Evolutionary conservation across 169 alveolate species (phyloP).

Genomic region (Cryptosporidium meleagridis): DNA sequence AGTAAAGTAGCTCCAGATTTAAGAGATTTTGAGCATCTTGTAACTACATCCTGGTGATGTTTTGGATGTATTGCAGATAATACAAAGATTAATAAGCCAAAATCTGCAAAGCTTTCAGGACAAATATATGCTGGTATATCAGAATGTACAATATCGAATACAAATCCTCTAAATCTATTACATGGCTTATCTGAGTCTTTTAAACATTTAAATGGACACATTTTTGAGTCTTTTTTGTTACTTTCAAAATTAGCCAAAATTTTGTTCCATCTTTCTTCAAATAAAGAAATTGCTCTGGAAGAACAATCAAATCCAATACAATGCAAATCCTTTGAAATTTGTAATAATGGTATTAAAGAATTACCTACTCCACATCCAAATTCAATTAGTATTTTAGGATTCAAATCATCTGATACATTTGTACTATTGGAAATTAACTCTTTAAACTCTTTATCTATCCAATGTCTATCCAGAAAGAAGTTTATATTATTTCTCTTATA

Average conservation of each 20-base stretch:
- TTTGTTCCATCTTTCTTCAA: constrained; percentile 81
- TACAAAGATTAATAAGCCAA: constrained; percentile 88
- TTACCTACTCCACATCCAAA: constrained; percentile 96
- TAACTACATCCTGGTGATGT: constrained; percentile 81
- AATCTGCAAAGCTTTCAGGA: constrained; percentile 82
- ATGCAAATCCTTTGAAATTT: constrained; percentile 78
- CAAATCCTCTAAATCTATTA: constrained; percentile 63
- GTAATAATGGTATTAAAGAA: constrained; percentile 89
- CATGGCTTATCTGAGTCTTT: constrained; percentile 73
- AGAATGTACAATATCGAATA: constrained; percentile 75
- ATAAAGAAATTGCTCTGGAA: constrained; percentile 87
- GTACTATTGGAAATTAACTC: constrained; percentile 80
- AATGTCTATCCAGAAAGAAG: constrained; percentile 92
- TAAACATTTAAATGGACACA: constrained; percentile 80
- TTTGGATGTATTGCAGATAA: constrained; percentile 93
- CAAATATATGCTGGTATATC: constrained; percentile 76
- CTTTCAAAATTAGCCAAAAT: constrained; percentile 42
- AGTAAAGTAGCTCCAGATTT: constrained; percentile 89
- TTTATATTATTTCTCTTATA: constrained; percentile 89
- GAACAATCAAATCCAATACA: constrained; percentile 92
- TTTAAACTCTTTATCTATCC: constrained; percentile 88
- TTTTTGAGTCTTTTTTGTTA: constrained; percentile 75
- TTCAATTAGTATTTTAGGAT: constrained; percentile 80
- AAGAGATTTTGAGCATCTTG: constrained; percentile 83
- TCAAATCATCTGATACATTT: constrained; percentile 28